Percentiles rank a stretch among this genome's conserved stretches.
These are phyloP conservation scores for Aureobasidium vineae DNA, from an alignment of 2,329 filamentous ascomycete genomes.

Conservation along the genomic window DNA sequence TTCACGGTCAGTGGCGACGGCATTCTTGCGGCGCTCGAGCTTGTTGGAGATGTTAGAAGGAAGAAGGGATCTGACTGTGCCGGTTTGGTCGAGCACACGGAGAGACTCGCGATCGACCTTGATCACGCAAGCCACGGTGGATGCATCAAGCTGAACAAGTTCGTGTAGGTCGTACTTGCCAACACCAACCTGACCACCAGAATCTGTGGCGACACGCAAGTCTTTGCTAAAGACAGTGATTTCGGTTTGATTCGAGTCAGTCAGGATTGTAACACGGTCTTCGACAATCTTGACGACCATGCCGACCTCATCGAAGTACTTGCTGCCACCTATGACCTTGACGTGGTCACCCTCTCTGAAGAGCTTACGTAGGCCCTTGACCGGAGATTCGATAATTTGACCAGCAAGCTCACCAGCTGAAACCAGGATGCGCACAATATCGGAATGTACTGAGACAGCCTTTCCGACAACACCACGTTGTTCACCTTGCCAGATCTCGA, in stretches of 20 bases:
- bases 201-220: conserved; percentile 86
- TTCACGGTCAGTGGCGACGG: conserved; percentile 88
- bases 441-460: conserved; percentile 79
- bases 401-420: conserved; percentile 78
- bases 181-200: conserved; percentile 78
- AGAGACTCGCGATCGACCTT: conserved; percentile 94
- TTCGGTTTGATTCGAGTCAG: conserved; percentile 87
- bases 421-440: conserved; percentile 87
- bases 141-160: conserved; percentile 86
- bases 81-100: conserved; percentile 86
- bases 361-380: conserved; percentile 86
- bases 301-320: conserved; percentile 91
- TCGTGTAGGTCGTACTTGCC: conserved; percentile 91
- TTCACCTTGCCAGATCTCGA: conserved; percentile 94
- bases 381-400: conserved; percentile 86
- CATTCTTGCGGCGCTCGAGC: conserved; percentile 70
- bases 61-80: conserved; percentile 75
- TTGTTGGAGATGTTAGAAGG: conserved; percentile 92
- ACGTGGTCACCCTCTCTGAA: conserved; percentile 95
- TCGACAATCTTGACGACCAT: conserved; percentile 94
- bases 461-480: conserved; percentile 88
- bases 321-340: conserved; percentile 95
- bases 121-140: conserved; percentile 89
- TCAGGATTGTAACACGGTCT: conserved; percentile 88
- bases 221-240: conserved; percentile 99